These are phyloP conservation scores for Arachis monticola DNA, from an alignment of 331 rosid species.

Conservation along the genomic window DNA sequence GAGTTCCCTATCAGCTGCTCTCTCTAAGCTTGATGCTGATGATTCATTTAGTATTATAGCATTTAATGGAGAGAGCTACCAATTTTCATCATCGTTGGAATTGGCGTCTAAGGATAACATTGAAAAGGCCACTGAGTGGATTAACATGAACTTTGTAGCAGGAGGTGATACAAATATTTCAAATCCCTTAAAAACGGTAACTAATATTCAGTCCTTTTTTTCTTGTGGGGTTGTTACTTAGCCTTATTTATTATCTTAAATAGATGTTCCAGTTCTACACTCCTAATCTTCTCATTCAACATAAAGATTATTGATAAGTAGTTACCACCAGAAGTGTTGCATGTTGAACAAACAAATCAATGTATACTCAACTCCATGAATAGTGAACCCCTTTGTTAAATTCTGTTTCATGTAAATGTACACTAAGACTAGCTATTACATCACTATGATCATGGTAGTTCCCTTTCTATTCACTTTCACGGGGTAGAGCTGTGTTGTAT, in stretches of 20 bases:
- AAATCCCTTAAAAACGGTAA: slow-evolving; percentile 67
- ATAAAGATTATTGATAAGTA: background rate
- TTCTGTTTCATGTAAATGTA: slow-evolving; percentile 1
- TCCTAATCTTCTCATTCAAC: slow-evolving; percentile 22
- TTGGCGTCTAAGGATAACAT: slow-evolving; percentile 68
- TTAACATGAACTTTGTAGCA: slow-evolving; percentile 64
- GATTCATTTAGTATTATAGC: slow-evolving; percentile 83
- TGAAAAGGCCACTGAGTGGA: slow-evolving; percentile 77
- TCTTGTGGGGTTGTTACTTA: background rate
- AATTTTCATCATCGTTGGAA: slow-evolving; percentile 71
- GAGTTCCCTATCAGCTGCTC: slow-evolving; percentile 61
- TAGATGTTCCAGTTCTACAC: slow-evolving; percentile 9
- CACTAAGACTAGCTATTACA: slow-evolving; percentile 5
- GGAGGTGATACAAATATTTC: slow-evolving; percentile 72
- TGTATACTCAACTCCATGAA: slow-evolving; percentile 17
- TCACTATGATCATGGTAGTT: slow-evolving; percentile 5
- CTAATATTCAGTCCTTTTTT: slow-evolving; percentile 22
- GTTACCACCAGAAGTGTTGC: background rate
- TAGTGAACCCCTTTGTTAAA: background rate
- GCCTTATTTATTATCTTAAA: slow-evolving; percentile 9
- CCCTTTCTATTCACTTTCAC: slow-evolving; percentile 10
- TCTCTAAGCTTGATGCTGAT: slow-evolving; percentile 63
- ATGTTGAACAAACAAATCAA: slow-evolving; percentile 23
- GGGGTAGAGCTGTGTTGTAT: slow-evolving; percentile 17
- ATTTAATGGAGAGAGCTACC: slow-evolving; percentile 68